Evolutionary conservation across 345 rosid genomes (phyloP), one percentile per base, ranked within the genome.

Genomic region (Citrus cavaleriei): DNA sequence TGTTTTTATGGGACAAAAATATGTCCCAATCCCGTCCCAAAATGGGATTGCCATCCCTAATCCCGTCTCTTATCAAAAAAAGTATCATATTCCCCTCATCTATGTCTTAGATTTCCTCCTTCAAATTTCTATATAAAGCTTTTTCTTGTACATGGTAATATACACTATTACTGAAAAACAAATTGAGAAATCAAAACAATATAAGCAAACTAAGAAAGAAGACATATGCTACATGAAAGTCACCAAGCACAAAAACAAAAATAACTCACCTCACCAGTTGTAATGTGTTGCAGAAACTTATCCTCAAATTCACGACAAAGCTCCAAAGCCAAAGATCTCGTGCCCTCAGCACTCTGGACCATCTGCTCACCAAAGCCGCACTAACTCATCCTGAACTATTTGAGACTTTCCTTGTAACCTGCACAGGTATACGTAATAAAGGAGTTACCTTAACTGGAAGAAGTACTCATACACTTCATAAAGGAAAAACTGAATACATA

Each of bases 231-330:
- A 60, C 46, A 19, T 30, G 16, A 12, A 70, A 25, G 18, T 27
- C 27, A 49, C 14, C 68, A 16, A 37, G 57, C 66, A 13, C 57
- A 4, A 65, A 57, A 68, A 72, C 16, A 22, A 54, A 66, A 25
- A 73, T 34, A n/a, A 88, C 95, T 93, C 79, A 95, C 99, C 83
- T 93, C 99, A 78, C 99, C 98, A 81, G 91, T 86, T 64, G 93
- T 86, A 68, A 95, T 88, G 80, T 95, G 98, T 76, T 70, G 92
- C 72, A 95, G 93, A 89, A 95, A 95, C 83, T 86, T 92, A 84
- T 95, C 98, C 84, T 95, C 98, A 84, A 93, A 95, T 80, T 95
- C 98, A 83, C 97, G 99, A 77, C 99, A 95, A 57, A 95, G 96
- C 83, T 93, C 97, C 87, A 95, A 87, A 69, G 98, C 99, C 66